Conservation (phyloP, 192 early-diverging fungal genomes). For the Bifiguratus adelaidae region DNA sequence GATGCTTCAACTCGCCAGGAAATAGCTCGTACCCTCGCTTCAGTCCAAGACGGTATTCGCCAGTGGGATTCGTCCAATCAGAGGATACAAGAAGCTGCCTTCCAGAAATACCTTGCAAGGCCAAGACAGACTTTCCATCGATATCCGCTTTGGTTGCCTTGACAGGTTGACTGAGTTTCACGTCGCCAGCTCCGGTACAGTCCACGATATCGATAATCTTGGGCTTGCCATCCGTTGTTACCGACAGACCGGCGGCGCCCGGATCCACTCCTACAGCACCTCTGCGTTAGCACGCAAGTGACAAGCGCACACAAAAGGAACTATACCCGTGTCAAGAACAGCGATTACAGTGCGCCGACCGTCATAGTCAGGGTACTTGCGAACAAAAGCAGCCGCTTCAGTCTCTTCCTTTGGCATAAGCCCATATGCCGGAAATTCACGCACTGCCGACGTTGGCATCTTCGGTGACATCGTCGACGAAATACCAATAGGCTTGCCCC, state of each 20-base stretch:
- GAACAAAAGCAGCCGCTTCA: conserved; percentile 70
- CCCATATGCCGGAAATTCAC: conserved; percentile 49
- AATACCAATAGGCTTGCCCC: no score
- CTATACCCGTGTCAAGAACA: conserved; percentile 74
- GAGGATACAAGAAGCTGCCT: conserved; percentile 57
- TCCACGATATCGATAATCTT: conserved; percentile 92
- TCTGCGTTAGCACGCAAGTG: background rate
- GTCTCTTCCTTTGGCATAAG: conserved; percentile 70
- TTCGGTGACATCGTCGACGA: no score
- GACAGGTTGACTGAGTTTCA: conserved; percentile 10
- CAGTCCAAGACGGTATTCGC: conserved; percentile 76
- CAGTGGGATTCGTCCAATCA: conserved; percentile 69
- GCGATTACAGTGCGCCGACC: conserved; percentile 85
- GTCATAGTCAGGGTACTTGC: conserved; percentile 77
- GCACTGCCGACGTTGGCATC: no score
- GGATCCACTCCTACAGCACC: conserved; percentile 66
- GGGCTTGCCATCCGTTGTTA: conserved; percentile 80
- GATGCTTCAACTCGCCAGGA: conserved; percentile 35
- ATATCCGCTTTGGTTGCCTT: conserved; percentile 33
- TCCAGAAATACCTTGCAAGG: conserved; percentile 62
- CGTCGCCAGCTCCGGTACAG: conserved; percentile 72
- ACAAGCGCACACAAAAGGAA: background rate
- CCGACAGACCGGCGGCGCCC: conserved; percentile 75
- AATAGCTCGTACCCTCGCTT: conserved; percentile 72
- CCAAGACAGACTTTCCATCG: conserved; percentile 23